Base-by-base conservation (phyloP, 768 basidiomycete species). In the Phlebiopsis flavidoalba region DNA sequence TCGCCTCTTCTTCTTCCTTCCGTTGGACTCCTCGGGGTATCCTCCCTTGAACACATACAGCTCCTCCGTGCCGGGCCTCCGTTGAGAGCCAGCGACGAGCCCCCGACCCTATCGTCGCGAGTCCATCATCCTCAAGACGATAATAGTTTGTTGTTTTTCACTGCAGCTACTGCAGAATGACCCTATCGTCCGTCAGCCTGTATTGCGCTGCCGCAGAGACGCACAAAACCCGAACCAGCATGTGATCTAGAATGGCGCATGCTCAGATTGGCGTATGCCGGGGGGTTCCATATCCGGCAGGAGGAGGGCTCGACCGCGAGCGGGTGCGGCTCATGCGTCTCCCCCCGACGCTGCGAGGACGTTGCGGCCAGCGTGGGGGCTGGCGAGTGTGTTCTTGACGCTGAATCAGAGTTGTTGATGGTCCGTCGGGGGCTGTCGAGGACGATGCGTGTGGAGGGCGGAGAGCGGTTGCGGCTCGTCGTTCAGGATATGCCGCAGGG, bases 401-500 rank as follows among this genome's bases (percentile, higher is more conserved):
- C 63, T 60, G 61, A 69, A 51, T 63, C 64, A 56, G 22, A 33
- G 36, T 46, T 73, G 50, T 72, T 69, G 53, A 76, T 66, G 35
- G 71, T 72, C n/a, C 64, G 71, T 63, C 21, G 72, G 68, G n/a
- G 59, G 73, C 68, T 40, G 65, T 61, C 50, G 77, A 71, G 21
- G 77, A 75, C 35, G 77, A 73, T 22, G n/a, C n/a, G n/a, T n/a
- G 64, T 61, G 43, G 66, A 58, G 37, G 52, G 65, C 51, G 65
- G 69, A n/a, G 40, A 57, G 53, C 24, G 68, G 72, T 14, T 70
- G 67, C 47, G 87, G 81, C 64, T 88, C 85, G 75, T 90, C 84
- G 75, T 91, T 91, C 75, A 91, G 84, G 63, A 91, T 91, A 65
- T 84, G 81, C 67, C 84, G 85, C 72, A 91, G 83, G 54, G 89